Evolutionary conservation across 2,329 filamentous ascomycete genomes (phyloP), one percentile per base, ranked within the genome.

Genomic region (Colletotrichum graminicola): DNA sequence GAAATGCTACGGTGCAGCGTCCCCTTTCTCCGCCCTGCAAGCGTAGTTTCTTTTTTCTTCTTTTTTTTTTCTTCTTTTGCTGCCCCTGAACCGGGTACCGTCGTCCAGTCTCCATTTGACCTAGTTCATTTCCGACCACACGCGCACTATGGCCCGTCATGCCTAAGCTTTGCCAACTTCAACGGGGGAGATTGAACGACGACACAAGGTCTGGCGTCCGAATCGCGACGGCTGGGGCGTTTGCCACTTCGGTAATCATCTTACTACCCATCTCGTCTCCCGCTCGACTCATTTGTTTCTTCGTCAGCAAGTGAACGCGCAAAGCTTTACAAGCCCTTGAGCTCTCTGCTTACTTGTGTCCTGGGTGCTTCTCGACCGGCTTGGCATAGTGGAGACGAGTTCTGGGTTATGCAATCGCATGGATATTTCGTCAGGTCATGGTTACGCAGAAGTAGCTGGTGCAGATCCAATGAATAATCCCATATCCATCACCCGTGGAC

Each of bases 1-100:
- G 68, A 64, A 68, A 68, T 68, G 69, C 59, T 49, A 68, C 60
- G 52, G 59, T 72, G 47, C 39, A 45, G 60, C 43, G 54, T 39
- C 36, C 36, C 45, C 45, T 21, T n/a, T 52, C 56, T 66, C 51
- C 43, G 18, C 52, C 34, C 36, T 36, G 36, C 52, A 29, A 56
- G 29, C 29, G 29, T 29, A n/a, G 29, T 18, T 60, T 36, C 10
- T 36, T 36, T 10, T 43, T 18, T 60, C 11, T 36, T 36, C 10
- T 36, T 43, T 11, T 60, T 36, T 36, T 36, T 36, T 36, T 36
- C 10, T 10, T 36, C 10, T 10, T 45, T 41, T 26, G 43, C 43
- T 29, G 41, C 32, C 49, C 29, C 12, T 11, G 18, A 18, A 18
- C 8, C 39, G 8, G 18, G 18, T 14, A 3, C 23, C 10, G 49